Base-by-base conservation (phyloP, 441 rosid species). In the Adansonia rubrostipa region DNA sequence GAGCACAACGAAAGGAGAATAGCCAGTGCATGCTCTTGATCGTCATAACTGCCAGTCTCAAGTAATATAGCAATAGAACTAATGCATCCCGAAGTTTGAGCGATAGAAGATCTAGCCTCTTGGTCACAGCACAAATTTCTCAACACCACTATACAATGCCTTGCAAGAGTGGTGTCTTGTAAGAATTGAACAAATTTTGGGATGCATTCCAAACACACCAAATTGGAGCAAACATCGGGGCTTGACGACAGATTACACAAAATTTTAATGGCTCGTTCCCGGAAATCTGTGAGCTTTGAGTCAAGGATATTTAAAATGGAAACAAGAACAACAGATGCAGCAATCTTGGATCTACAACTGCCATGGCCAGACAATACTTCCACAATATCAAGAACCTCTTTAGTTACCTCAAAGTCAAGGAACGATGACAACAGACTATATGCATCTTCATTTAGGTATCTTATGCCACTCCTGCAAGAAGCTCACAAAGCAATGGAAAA, bases 1-100 rank as follows among this genome's bases (percentile, higher is more conserved):
- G 92, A 87, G 84, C 99, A 93, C 17, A 96, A 84, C 8, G 85
- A 86, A 14, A 96, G 89, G 13, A 96, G 85, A 63, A 92, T 81
- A 42, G 85, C 73, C 47, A 89, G 86, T 17, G 92, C 94, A 9
- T 86, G 87, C 73, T 96, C 99, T 84, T 91, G 96, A 73, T 88
- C 92, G 82, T 91, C 92, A 0, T 60, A 44, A 75, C 86, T 86
- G 51, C 78, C 87, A 50, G 78, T 82, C 28, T 91, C 97, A 15
- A 95, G 90, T 47, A 91, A 81, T 20, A 84, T 83, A 70, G 88
- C 91, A 42, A 93, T 74, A 53, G 92, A 84, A 79, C 89, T 78
- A 36, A 96, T 80, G 78, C 95, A 90, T 48, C 88, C 91, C 6
- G 79, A 70, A 33, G 97, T 90, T 83, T 89, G 89, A 17, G 89